These are phyloP conservation scores for Acanthamoeba quina DNA, from an alignment of 208 protist genomes.

Conservation along the genomic window DNA sequence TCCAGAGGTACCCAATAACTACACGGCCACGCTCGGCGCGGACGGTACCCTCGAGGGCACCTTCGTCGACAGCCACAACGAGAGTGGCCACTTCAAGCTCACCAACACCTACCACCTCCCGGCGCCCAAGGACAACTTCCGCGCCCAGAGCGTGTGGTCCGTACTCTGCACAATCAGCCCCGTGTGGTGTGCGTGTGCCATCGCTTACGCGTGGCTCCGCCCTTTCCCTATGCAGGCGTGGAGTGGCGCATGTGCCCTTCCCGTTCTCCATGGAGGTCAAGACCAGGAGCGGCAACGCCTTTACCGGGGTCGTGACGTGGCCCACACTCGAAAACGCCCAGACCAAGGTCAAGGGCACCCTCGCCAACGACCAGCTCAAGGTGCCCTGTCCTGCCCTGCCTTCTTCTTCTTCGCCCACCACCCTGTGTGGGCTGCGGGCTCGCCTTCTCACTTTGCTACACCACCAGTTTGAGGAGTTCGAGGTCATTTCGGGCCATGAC, in stretches of 20 bases:
- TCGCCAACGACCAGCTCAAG: slow-evolving; percentile 36
- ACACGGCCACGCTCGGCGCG: neutral
- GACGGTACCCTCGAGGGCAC: slow-evolving; percentile 46
- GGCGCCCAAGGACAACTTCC: slow-evolving; percentile 54
- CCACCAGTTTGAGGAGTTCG: slow-evolving; percentile 55
- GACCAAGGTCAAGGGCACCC: slow-evolving; percentile 45
- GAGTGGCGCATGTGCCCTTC: slow-evolving; percentile 56
- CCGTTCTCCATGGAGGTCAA: slow-evolving; percentile 7
- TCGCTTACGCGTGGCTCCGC: neutral
- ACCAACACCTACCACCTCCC: slow-evolving; percentile 40
- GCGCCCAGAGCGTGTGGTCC: slow-evolving; percentile 25
- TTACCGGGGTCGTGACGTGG: slow-evolving; percentile 20
- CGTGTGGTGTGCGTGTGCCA: neutral
- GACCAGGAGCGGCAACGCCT: slow-evolving; percentile 15
- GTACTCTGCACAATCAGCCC: neutral
- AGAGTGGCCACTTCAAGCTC: slow-evolving; percentile 14
- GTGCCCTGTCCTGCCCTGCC: neutral
- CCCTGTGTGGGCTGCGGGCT: neutral
- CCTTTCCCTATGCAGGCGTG: neutral
- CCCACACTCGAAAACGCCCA: slow-evolving; percentile 30
- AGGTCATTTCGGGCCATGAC: slow-evolving; percentile 41
- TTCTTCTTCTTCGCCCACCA: neutral
- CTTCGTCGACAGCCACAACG: slow-evolving; percentile 18
- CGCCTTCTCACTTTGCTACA: neutral
- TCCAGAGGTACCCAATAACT: slow-evolving; percentile 31